Evolutionary conservation across 495 filamentous ascomycete species (phyloP), one percentile per base, ranked within the genome.

Genomic region (Lasiosphaeria miniovina): DNA sequence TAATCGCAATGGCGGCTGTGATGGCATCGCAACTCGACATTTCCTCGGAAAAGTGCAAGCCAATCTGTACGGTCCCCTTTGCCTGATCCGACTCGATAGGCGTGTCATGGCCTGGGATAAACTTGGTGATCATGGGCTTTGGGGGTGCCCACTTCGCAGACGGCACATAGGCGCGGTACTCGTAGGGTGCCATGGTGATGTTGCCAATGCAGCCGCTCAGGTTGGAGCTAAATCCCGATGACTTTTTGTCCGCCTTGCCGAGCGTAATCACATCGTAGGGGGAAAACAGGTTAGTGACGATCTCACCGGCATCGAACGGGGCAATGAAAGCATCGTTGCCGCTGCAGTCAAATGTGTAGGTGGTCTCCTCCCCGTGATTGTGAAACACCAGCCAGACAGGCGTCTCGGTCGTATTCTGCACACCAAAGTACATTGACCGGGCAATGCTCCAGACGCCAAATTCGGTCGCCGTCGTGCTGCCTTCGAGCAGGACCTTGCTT

Each of bases 241-340:
- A 48, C 43, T 36, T 56, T 1, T 9, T 38, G 4, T 14, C n/a
- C 4, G 54, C 17, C 14, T 4, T 34, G 24, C 14, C 46, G 11
- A 58, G 48, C 46, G 10, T 40, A 9, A 58, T 50, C 63, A 86
- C 83, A 45, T 90, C 86, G 60, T 84, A 83, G 1, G 87, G 87
- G 59, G 80, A 84, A 67, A 88, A 87, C n/a, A 90, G 69, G 66
- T 88, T 90, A 64, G 82, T 82, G 63, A 89, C 84, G 0, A 80
- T 86, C n/a, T 77, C 83, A 12, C 77, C 79, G 0, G 74, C 71
- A 9, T 71, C 70, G 63, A 84, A 88, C 0, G 87, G 82, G n/a
- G 87, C 75, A 56, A 88, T 70, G 45, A 88, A 71, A 14, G 59
- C 55, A 10, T 38, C 58, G 6, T 79, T 77, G 24, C 68, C 60